Evolutionary conservation across 768 basidiomycete genomes (phyloP).

Genomic region (Pleurotus citrinopileatus): DNA sequence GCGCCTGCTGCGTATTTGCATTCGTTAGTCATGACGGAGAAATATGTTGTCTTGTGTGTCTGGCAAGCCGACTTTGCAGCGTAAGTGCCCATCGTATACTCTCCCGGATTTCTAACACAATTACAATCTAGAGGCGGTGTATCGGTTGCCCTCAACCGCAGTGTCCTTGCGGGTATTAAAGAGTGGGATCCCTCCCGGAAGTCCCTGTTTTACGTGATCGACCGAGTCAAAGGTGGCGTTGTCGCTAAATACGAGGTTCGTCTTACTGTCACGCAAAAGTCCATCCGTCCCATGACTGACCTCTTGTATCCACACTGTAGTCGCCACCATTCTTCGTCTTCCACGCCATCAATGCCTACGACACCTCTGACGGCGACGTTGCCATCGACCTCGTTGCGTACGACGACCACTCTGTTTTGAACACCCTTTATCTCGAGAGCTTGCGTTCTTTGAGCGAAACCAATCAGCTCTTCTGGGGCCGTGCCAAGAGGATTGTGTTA

Average conservation of each 20-base stretch:
- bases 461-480: not conserved
- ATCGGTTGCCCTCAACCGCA: constrained; percentile 26
- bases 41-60: constrained; percentile 32
- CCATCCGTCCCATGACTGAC: not conserved
- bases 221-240: constrained; percentile 32
- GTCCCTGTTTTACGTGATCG: constrained; percentile 34
- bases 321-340: constrained; percentile 36
- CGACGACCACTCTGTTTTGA: constrained; percentile 27
- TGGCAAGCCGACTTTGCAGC: constrained; percentile 24
- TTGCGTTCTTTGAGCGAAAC: constrained; percentile 20
- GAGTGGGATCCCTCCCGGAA: constrained; percentile 25
- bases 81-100: not conserved
- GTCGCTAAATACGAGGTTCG: constrained; percentile 30
- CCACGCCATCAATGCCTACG: constrained; percentile 38
- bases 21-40: constrained; percentile 32
- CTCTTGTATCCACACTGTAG: constrained; percentile 8
- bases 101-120: not conserved
- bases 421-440: constrained; percentile 26
- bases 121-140: constrained; percentile 13
- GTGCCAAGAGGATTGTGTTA: constrained; percentile 27
- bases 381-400: constrained; percentile 34
- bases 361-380: constrained; percentile 25
- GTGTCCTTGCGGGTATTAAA: constrained; percentile 28
- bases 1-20: constrained; percentile 38
- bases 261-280: not conserved